These are phyloP conservation scores for Bipolaris bicolor DNA, from an alignment of 2,329 filamentous ascomycete species.

Conservation along the genomic window DNA sequence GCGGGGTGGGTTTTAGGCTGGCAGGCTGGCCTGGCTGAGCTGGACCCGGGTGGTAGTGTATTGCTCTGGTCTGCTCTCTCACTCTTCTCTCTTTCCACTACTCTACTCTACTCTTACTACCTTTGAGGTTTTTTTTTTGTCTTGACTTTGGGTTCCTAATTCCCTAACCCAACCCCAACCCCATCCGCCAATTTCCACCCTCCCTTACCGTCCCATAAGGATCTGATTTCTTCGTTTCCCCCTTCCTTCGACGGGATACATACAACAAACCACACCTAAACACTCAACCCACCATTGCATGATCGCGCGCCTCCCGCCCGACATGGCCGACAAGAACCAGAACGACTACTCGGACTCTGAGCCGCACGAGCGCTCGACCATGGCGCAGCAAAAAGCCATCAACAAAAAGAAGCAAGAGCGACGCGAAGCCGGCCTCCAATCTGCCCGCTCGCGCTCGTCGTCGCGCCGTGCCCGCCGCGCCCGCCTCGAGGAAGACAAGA, in stretches of 20 bases:
- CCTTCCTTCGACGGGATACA: neutral
- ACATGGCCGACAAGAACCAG: conserved; percentile 41
- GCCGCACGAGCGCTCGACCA: conserved; percentile 50
- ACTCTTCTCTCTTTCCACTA: no score
- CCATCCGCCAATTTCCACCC: neutral
- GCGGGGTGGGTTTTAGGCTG: no score
- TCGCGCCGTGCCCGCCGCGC: conserved; percentile 56
- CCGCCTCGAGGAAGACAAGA: conserved; percentile 53
- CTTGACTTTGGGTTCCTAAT: conserved; percentile 7
- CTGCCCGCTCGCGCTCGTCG: conserved; percentile 54
- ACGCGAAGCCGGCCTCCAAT: conserved; percentile 48
- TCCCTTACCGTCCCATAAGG: neutral
- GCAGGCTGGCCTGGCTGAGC: no score
- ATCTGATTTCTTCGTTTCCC: neutral
- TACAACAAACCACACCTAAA: neutral
- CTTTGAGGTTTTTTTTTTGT: neutral
- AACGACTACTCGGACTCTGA: conserved; percentile 40
- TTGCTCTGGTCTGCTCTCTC: no score
- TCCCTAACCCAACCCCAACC: neutral
- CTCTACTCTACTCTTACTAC: no score
- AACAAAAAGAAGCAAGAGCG: conserved; percentile 50
- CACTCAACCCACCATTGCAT: conserved; percentile 17
- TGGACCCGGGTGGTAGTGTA: no score
- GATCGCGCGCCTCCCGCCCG: conserved; percentile 24
- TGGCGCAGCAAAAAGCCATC: conserved; percentile 55